Evolutionary conservation across 176 grass and related monocot species (phyloP).

Genomic region (Carex kokanica): DNA sequence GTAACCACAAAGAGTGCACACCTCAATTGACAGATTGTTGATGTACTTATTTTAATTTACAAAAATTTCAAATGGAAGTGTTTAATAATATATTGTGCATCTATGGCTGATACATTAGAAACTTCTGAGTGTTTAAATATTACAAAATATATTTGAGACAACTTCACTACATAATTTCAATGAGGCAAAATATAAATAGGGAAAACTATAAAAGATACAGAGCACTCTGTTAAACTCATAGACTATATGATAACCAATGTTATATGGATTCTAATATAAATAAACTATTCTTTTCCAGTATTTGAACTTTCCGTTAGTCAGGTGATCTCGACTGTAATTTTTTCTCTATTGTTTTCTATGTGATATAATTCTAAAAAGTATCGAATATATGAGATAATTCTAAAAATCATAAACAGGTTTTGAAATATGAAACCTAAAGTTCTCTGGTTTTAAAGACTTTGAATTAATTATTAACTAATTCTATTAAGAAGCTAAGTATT

Average conservation of each 20-base stretch:
- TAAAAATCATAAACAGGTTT: background rate
- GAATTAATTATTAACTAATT: background rate
- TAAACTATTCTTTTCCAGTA: too few relatives aligned
- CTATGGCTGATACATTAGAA: too few relatives aligned
- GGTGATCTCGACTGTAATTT: too few relatives aligned
- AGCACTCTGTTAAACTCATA: background rate
- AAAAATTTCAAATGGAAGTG: background rate
- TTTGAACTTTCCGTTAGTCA: too few relatives aligned
- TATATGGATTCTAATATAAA: too few relatives aligned
- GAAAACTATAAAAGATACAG: background rate
- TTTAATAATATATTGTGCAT: background rate
- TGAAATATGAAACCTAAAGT: background rate
- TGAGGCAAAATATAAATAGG: background rate
- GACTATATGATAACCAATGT: too few relatives aligned
- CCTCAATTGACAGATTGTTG: background rate
- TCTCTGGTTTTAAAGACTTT: background rate
- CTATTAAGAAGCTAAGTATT: background rate
- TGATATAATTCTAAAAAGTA: too few relatives aligned
- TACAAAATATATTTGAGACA: background rate
- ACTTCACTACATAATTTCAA: background rate
- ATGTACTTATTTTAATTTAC: background rate
- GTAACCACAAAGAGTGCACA: too few relatives aligned
- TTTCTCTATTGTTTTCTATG: too few relatives aligned
- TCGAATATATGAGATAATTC: background rate
- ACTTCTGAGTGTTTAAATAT: too few relatives aligned